phyloP scores from a whole-genome alignment of 2,329 filamentous ascomycete genomes.

The Aspergillus neotritici region DNA sequence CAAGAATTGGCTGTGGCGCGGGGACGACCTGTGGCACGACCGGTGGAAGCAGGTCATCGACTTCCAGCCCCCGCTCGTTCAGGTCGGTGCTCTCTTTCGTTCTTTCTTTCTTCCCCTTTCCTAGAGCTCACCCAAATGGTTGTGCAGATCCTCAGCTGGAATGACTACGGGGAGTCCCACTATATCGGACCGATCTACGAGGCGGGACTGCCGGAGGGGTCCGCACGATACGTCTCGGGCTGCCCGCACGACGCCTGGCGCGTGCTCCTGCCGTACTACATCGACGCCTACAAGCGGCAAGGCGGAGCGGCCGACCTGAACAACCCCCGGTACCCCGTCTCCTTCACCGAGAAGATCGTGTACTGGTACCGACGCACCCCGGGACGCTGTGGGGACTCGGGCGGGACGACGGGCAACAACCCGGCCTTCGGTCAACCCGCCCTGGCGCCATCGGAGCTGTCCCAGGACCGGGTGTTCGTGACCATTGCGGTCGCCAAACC shows the following conservation, averaged over 20 bases:
- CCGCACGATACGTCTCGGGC: conserved; percentile 25
- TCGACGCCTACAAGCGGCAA: conserved; percentile 28
- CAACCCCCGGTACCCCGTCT: conserved; percentile 9
- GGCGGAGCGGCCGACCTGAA: conserved; percentile 33
- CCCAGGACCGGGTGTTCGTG: conserved; percentile 31
- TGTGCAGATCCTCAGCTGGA: conserved; percentile 52
- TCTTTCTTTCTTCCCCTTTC: no score
- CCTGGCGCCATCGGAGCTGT: conserved; percentile 22
- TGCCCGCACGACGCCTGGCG: conserved; percentile 26
- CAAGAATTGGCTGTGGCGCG: conserved; percentile 60
- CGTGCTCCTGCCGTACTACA: conserved; percentile 29
- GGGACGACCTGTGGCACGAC: conserved; percentile 54
- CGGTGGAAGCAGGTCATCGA: conserved; percentile 53
- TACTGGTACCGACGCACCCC: conserved; percentile 35
- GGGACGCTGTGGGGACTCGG: conserved; percentile 21
- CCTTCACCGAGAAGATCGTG: conserved; percentile 24
- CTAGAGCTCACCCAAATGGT: background rate
- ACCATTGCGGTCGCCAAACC: conserved; percentile 22
- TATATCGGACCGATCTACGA: conserved; percentile 50
- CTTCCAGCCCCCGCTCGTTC: conserved; percentile 46
- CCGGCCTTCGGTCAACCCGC: conserved; percentile 23
- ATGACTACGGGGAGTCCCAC: conserved; percentile 57
- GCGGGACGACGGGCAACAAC: conserved; percentile 33
- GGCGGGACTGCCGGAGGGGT: conserved; percentile 46
- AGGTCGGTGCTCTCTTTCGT: conserved; percentile 22